phyloP scores from a whole-genome alignment of 176 grass and related monocot genomes.

The Pharus latifolius region DNA sequence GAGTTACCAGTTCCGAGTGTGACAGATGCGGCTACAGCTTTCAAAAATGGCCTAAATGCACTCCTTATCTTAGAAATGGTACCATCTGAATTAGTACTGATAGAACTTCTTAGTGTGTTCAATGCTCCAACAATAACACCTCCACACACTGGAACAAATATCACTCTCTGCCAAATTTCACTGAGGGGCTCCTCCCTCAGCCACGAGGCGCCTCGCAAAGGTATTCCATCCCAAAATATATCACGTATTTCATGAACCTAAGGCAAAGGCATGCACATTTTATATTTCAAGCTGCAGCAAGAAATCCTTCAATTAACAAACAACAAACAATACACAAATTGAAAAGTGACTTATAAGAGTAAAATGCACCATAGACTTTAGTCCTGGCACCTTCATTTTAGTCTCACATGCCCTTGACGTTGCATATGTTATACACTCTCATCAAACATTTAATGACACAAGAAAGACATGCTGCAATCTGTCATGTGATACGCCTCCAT shows the following conservation, averaged over 20 bases:
- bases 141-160: slow-evolving; percentile 63
- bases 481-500: too few relatives aligned
- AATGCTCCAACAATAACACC: slow-evolving; percentile 70
- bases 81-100: slow-evolving; percentile 21
- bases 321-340: neutral
- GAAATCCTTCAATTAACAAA: neutral
- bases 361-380: slow-evolving; percentile 1
- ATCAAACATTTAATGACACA: neutral
- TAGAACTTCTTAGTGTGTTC: slow-evolving; percentile 47
- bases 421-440: neutral
- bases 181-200: slow-evolving; percentile 60
- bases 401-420: too few relatives aligned
- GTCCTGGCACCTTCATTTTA: neutral
- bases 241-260: slow-evolving; percentile 90
- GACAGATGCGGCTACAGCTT: slow-evolving; percentile 73
- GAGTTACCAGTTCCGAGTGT: slow-evolving; percentile 93
- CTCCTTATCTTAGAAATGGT: slow-evolving; percentile 25
- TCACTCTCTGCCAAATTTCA: slow-evolving; percentile 73
- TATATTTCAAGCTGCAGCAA: neutral
- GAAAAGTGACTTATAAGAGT: neutral
- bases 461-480: too few relatives aligned
- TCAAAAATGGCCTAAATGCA: slow-evolving; percentile 54
- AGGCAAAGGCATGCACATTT: neutral
- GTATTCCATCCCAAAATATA: slow-evolving; percentile 77
- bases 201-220: slow-evolving; percentile 59